Evolutionary conservation across 805 yeast species (phyloP).

Genomic region (Saturnispora halmiae): DNA sequence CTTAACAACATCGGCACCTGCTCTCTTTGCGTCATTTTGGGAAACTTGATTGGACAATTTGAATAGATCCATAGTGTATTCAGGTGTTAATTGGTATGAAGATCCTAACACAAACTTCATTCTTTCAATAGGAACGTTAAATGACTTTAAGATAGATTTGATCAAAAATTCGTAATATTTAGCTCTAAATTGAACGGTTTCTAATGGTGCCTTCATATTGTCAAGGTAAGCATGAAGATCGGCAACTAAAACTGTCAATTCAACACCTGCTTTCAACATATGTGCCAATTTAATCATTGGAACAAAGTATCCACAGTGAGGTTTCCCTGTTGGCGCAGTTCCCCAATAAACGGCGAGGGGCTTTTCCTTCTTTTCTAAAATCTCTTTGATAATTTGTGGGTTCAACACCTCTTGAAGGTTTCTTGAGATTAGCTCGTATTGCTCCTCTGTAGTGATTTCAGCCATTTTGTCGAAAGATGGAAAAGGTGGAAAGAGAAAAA

Average conservation of each 20-base stretch:
- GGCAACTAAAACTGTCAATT: conserved; percentile 83
- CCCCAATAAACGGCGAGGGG: conserved; percentile 95
- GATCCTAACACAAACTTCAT: conserved; percentile 81
- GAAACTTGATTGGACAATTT: conserved; percentile 75
- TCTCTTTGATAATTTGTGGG: conserved; percentile 75
- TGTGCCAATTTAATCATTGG: conserved; percentile 96
- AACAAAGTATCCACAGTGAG: conserved; percentile 97
- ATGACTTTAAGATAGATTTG: conserved; percentile 75
- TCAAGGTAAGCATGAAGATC: conserved; percentile 95
- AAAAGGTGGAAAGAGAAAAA: no score
- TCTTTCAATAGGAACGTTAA: conserved; percentile 87
- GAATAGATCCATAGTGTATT: conserved; percentile 86
- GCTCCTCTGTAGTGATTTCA: conserved; percentile 45
- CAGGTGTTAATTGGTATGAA: conserved; percentile 69
- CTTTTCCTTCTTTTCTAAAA: conserved; percentile 71
- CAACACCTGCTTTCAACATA: conserved; percentile 92
- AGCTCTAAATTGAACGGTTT: conserved; percentile 81
- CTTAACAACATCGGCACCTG: conserved; percentile 99
- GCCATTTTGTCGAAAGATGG: conserved; percentile 14
- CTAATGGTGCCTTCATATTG: conserved; percentile 97
- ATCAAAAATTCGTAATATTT: conserved; percentile 77
- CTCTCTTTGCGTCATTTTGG: conserved; percentile 95
- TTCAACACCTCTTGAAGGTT: conserved; percentile 88
- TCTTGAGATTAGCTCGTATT: conserved; percentile 68
- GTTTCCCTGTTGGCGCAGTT: conserved; percentile 98